Conservation (phyloP, 2,329 filamentous ascomycete genomes). For the Colletotrichum eremochloae region DNA sequence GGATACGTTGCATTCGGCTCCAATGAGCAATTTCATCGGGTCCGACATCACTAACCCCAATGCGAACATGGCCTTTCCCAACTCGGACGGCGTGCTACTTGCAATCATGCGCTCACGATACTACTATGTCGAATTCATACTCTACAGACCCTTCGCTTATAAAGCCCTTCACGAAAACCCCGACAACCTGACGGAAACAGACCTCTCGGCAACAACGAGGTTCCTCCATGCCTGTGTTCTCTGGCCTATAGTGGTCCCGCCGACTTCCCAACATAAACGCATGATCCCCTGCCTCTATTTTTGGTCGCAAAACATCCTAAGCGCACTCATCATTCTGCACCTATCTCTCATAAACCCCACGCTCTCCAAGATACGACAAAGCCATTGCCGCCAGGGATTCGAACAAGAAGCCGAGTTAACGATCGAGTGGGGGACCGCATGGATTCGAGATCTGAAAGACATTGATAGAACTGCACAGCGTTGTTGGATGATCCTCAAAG, state of each 20-base stretch:
- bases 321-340: constrained; percentile 68
- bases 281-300: constrained; percentile 71
- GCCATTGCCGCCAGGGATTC: constrained; percentile 62
- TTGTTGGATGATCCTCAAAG: constrained; percentile 66
- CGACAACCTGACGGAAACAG: constrained; percentile 65
- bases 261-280: constrained; percentile 68
- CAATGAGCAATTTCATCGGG: background rate
- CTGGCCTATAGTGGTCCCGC: constrained; percentile 72
- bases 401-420: constrained; percentile 65
- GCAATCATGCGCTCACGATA: constrained; percentile 70
- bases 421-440: constrained; percentile 67
- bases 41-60: background rate
- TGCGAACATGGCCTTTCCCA: constrained; percentile 1
- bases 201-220: constrained; percentile 66
- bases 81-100: constrained; percentile 57
- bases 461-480: constrained; percentile 68
- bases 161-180: constrained; percentile 69
- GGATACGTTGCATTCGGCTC: constrained; percentile 2
- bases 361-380: constrained; percentile 62
- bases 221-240: constrained; percentile 69
- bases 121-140: constrained; percentile 70
- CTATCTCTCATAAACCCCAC: constrained; percentile 66
- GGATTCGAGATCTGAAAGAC: constrained; percentile 69
- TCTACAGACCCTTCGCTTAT: constrained; percentile 70
- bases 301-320: constrained; percentile 73